These are phyloP conservation scores for Sutorius australiensis DNA, from an alignment of 768 basidiomycete genomes.

Conservation along the genomic window DNA sequence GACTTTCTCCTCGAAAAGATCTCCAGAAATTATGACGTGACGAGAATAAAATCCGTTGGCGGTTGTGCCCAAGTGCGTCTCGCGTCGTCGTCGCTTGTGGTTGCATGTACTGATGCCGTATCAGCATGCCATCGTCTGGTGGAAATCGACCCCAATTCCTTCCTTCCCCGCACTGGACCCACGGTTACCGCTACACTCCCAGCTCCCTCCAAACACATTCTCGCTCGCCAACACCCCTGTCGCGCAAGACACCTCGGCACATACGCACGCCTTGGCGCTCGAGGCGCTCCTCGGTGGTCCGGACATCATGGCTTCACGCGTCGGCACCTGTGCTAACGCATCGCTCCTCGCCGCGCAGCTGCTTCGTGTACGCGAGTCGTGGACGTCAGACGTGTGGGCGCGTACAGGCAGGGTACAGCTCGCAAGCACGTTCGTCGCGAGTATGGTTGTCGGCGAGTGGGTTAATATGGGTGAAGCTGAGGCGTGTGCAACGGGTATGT, in stretches of 20 bases:
- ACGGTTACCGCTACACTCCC: conserved; percentile 61
- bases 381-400: conserved; percentile 74
- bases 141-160: conserved; percentile 75
- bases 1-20: conserved; percentile 77
- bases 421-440: conserved; percentile 72
- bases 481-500: conserved; percentile 75
- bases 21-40: conserved; percentile 62
- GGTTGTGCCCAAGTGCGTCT: conserved; percentile 71
- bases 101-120: neutral
- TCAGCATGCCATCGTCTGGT: conserved; percentile 78
- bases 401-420: conserved; percentile 74
- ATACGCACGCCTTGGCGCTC: conserved; percentile 71
- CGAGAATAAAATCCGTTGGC: conserved; percentile 69
- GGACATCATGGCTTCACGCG: conserved; percentile 70
- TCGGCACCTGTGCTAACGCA: conserved; percentile 68
- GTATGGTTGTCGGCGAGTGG: conserved; percentile 68
- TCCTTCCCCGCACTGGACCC: conserved; percentile 72
- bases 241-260: conserved; percentile 77
- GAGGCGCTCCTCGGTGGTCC: conserved; percentile 76
- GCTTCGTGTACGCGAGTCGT: conserved; percentile 72
- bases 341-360: conserved; percentile 74
- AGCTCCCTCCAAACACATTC: conserved; percentile 64
- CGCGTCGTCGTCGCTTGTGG: neutral
- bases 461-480: conserved; percentile 71
- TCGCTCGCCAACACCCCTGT: conserved; percentile 72